Base-by-base conservation (phyloP, 1,139 yeast species). In the Debaryomycetaceae sp. region DNA sequence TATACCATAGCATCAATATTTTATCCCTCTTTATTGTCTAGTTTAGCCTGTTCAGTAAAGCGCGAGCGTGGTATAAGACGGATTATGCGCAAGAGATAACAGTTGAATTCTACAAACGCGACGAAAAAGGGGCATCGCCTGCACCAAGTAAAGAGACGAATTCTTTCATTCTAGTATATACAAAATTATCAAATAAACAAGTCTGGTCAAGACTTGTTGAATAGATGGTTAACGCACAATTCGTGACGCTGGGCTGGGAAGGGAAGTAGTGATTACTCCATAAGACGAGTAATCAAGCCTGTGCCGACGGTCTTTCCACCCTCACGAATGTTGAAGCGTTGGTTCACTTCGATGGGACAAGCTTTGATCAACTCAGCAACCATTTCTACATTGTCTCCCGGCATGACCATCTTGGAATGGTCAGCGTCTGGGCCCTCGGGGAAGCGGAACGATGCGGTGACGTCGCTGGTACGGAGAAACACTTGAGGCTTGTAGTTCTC, bases 251-350 rank as follows among this genome's bases (percentile, higher is more conserved):
- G 22, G 11, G 11, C 10, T 8, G 8, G 8, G 10, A 19, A 19
- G 22, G n/a, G n/a, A n/a, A n/a, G n/a, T n/a, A n/a, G 6, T 16
- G 30, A 26, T 44, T 69, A 77, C 62, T 82, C 95, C 47, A 85
- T 62, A 60, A 90, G 80, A 68, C 95, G 80, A 51, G 98, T 90
- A 48, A 90, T 76, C 68, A 90, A 69, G 69, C 98, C 98, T 47
- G 98, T 90, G 62, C 96, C 98, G 45, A 90, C 97, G 41, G 98
- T 90, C 68, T 79, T 83, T 58, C 97, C 97, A 68, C 98, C 97
- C 71, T 90, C 99, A 77, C 99, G 92, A 58, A 90, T 74, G 77
- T 90, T 90, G 80, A 90, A 90, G 66, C 97, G 83, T 70, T 86
- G 95, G 61, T 93, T 93, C 49, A 80, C 78, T 70, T 90, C 98